These are phyloP conservation scores for Hypholoma sublateritium DNA, from an alignment of 768 basidiomycete genomes.

Conservation along the genomic window DNA sequence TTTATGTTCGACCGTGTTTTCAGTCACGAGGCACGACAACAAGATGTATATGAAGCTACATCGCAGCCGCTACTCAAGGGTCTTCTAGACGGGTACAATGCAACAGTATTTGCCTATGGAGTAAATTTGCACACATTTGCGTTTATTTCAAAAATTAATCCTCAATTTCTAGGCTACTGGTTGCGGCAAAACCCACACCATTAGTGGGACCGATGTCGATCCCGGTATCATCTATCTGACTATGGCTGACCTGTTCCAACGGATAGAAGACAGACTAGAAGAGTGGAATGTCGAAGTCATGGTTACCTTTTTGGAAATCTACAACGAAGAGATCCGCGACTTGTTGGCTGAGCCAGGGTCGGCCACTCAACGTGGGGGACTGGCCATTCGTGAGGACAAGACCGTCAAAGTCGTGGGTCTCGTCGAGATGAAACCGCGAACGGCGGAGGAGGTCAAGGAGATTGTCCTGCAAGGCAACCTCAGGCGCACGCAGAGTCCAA, in stretches of 20 bases:
- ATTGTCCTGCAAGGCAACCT: conserved; percentile 89
- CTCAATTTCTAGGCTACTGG: conserved; percentile 81
- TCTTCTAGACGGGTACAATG: conserved; percentile 91
- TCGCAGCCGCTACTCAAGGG: conserved; percentile 83
- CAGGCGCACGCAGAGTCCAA: conserved; percentile 88
- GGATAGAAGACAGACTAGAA: conserved; percentile 84
- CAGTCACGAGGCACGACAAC: conserved; percentile 75
- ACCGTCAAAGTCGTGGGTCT: conserved; percentile 88
- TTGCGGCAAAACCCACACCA: conserved; percentile 99
- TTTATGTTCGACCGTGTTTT: conserved; percentile 98
- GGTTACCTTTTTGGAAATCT: conserved; percentile 97
- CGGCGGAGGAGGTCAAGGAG: conserved; percentile 91
- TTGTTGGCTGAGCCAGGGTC: conserved; percentile 78
- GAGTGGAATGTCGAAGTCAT: conserved; percentile 86
- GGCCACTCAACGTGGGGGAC: conserved; percentile 70
- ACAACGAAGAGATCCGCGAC: conserved; percentile 98
- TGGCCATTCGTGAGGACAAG: conserved; percentile 94
- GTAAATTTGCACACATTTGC: conserved; percentile 46
- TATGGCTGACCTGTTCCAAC: conserved; percentile 95
- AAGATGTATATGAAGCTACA: conserved; percentile 85
- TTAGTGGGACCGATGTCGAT: conserved; percentile 85
- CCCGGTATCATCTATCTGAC: conserved; percentile 96
- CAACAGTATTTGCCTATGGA: conserved; percentile 98
- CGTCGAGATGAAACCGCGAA: conserved; percentile 74
- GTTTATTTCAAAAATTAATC: neutral